Percentiles rank a stretch among this genome's conserved stretches.
phyloP scores from a whole-genome alignment of 371 early-diverging fungal species.

The Mortierella sp. region DNA sequence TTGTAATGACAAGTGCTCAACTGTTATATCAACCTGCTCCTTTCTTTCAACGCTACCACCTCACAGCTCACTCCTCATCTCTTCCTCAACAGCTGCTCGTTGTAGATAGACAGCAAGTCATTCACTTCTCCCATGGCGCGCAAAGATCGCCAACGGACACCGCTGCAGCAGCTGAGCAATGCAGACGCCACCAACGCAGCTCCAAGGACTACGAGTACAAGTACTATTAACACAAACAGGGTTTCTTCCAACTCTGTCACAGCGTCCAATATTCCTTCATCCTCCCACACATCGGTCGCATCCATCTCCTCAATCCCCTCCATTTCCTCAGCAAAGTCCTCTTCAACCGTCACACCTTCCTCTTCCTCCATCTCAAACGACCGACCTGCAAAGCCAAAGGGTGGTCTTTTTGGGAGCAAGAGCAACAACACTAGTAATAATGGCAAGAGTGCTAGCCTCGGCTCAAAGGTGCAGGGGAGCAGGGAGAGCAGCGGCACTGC shows the following conservation, averaged over 20 bases:
- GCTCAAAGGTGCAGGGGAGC: conserved; percentile 9
- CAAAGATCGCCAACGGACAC: conserved; percentile 27
- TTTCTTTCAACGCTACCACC: neutral
- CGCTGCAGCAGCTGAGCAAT: conserved; percentile 21
- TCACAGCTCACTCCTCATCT: neutral
- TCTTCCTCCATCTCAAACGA: conserved; percentile 4
- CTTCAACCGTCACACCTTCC: conserved; percentile 30
- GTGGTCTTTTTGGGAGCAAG: conserved; percentile 12
- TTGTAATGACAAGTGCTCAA: conserved; percentile 4
- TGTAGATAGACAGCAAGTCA: neutral
- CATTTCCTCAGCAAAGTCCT: conserved; percentile 26
- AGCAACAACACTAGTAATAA: conserved; percentile 18
- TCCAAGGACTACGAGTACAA: neutral
- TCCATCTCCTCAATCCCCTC: conserved; percentile 33
- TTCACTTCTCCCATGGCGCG: conserved; percentile 12
- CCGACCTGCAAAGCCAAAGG: conserved; percentile 14
- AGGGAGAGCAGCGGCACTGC: conserved; percentile 7
- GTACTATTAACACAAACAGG: conserved; percentile 23
- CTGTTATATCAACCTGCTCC: neutral
- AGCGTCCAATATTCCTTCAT: conserved; percentile 23
- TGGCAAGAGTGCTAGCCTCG: conserved; percentile 7
- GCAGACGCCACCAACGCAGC: conserved; percentile 16
- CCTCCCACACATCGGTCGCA: conserved; percentile 22
- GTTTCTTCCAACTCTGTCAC: conserved; percentile 10
- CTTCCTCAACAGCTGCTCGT: conserved; percentile 7